Evolutionary conservation across 352 stramenopile species (phyloP).

Genomic region (Pythium catenulatum): DNA sequence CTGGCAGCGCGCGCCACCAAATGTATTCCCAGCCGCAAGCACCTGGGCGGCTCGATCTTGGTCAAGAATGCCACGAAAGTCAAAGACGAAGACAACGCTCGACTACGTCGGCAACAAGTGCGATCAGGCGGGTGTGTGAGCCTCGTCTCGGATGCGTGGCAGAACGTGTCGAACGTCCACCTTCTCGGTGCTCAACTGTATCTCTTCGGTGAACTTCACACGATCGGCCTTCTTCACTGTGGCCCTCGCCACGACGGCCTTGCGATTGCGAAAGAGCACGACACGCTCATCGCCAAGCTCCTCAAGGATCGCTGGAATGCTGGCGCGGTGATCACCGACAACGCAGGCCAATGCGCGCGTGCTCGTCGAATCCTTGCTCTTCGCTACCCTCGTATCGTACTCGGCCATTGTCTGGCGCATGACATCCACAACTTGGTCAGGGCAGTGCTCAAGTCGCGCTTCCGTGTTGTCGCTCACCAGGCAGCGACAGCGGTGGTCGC

Average conservation of each 20-base stretch:
- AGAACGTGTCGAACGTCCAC: too few species aligned
- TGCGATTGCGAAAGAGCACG: background rate
- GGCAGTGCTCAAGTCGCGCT: background rate
- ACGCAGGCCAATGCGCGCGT: background rate
- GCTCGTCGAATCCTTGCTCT: background rate
- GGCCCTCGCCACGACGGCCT: background rate
- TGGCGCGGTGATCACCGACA: background rate
- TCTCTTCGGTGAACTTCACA: background rate
- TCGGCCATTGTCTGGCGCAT: conserved; percentile 6
- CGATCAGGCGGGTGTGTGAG: too few species aligned
- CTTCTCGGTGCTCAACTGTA: too few species aligned
- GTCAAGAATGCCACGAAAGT: too few species aligned
- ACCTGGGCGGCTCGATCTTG: too few species aligned
- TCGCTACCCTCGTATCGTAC: background rate
- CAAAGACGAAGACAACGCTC: too few species aligned
- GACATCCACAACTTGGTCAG: conserved; percentile 26
- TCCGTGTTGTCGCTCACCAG: background rate
- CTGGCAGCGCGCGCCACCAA: too few species aligned
- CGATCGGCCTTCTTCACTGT: background rate
- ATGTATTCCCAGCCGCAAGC: too few species aligned
- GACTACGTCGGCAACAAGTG: too few species aligned
- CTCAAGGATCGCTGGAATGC: background rate
- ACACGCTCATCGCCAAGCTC: background rate
- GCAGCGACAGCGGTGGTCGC: background rate
- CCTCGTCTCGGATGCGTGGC: too few species aligned